A percentile compares a stretch with the other conserved stretches of the same genome.
Conservation (phyloP, 2,329 filamentous ascomycete species). For the Gyromitra esculenta region DNA sequence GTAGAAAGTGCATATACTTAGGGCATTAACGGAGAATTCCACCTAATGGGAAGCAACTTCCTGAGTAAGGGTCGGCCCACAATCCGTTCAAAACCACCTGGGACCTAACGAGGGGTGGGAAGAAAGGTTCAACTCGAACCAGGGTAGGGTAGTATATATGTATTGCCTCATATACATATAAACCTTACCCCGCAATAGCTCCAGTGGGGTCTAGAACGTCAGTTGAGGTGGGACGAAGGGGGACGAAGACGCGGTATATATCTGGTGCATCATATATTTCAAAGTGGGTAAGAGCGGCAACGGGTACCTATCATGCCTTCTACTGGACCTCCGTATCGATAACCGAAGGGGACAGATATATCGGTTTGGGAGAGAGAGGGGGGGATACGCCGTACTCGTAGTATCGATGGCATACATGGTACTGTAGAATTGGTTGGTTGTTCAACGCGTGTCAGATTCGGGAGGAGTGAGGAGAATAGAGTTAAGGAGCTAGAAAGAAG, state of each 20-base stretch:
- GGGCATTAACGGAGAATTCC: background rate
- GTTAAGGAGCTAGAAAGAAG: background rate
- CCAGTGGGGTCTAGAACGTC: constrained; percentile 38
- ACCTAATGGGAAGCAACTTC: constrained; percentile 3
- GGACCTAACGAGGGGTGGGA: constrained; percentile 21
- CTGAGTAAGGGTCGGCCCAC: background rate
- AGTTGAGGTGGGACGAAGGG: constrained; percentile 23
- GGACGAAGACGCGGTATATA: constrained; percentile 34
- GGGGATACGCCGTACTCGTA: constrained; percentile 5
- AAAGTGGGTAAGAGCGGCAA: constrained; percentile 26
- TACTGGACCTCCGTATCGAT: constrained; percentile 16
- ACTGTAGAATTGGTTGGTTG: constrained; percentile 21
- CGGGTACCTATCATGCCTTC: constrained; percentile 29
- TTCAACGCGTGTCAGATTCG: constrained; percentile 31
- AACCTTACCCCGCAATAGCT: constrained; percentile 42
- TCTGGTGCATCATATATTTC: constrained; percentile 34
- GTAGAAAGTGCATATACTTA: background rate
- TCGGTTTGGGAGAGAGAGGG: background rate
- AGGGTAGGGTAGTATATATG: constrained; percentile 41
- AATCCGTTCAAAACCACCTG: background rate
- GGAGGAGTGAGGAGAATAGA: background rate
- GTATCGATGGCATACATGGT: constrained; percentile 37
- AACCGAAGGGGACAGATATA: constrained; percentile 43
- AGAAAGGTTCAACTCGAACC: constrained; percentile 33
- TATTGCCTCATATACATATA: constrained; percentile 45